Conservation (phyloP, 768 basidiomycete genomes). For the Dioszegia hungarica region DNA sequence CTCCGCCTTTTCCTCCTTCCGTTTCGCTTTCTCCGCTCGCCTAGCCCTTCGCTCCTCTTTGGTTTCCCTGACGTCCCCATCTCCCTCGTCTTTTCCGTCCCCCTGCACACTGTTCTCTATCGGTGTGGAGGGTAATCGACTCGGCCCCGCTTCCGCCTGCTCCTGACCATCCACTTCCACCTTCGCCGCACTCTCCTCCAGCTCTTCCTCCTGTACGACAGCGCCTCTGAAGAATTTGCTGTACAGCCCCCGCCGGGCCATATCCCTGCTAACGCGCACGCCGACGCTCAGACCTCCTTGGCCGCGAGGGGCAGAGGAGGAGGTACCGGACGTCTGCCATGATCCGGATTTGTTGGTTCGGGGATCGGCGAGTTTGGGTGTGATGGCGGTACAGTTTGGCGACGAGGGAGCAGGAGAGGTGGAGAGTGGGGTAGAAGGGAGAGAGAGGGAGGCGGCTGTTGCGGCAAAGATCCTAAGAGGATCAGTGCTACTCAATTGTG, state of each 20-base stretch:
- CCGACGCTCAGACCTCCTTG: slow-evolving; percentile 45
- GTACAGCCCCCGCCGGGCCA: slow-evolving; percentile 71
- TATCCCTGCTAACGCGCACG: slow-evolving; percentile 64
- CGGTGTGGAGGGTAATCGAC: neutral
- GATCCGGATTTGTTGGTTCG: neutral
- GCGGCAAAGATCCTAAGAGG: slow-evolving; percentile 65
- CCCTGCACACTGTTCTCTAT: too few species aligned
- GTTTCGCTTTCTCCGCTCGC: slow-evolving; percentile 17
- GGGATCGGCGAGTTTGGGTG: slow-evolving; percentile 3
- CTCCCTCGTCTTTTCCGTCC: slow-evolving; percentile 6
- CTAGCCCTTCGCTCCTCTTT: slow-evolving; percentile 13
- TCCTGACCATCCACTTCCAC: neutral
- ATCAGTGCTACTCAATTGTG: neutral
- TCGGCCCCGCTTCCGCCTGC: neutral
- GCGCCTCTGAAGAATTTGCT: slow-evolving; percentile 70
- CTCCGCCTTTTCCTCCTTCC: slow-evolving; percentile 19
- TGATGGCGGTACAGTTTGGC: slow-evolving; percentile 21
- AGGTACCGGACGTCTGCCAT: slow-evolving; percentile 3
- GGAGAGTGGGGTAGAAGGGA: slow-evolving; percentile 53
- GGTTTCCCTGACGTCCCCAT: neutral
- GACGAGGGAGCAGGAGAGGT: slow-evolving; percentile 12
- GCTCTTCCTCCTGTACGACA: slow-evolving; percentile 4
- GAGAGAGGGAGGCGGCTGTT: slow-evolving; percentile 70
- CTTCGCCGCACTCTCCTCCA: neutral
- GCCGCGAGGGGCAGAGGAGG: slow-evolving; percentile 33